Base-by-base conservation (phyloP, 2,329 filamentous ascomycete species). In the Verticillium alfalfae region DNA sequence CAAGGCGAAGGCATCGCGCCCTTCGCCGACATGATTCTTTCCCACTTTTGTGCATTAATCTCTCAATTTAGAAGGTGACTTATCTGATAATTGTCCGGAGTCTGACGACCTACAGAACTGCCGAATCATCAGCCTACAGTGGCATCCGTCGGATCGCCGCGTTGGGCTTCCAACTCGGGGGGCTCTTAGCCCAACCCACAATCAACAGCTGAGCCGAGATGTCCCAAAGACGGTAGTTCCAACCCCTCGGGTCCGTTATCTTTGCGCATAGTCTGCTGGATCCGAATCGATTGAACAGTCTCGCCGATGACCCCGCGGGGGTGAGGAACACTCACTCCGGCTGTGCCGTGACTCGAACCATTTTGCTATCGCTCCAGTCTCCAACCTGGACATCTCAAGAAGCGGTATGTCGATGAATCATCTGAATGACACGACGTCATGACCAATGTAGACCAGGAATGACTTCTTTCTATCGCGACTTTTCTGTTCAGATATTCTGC, bases 21-120 rank as follows among this genome's bases (percentile, higher is more conserved):
- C 56, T 39, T 57, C n/a, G 34, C 54, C 54, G 16, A 18, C 55
- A 37, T 38, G 34, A 13, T 15, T 16, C 36, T 22, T 31, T 36
- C 22, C 55, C 55, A 57, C 55, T 57, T 37, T 22, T 22, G 36
- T 58, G 56, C 56, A 39, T 58, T 58, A 58, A 58, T 58, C 12
- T 36, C 56, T 58, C 56, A 58, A 10, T 7, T n/a, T 22, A 57
- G 18, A 13, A 15, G 10, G 55, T 3, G 12, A 38, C 18, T n/a
- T 38, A 36, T 16, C 55, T 26, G 26, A 13, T 12, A n/a, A 22
- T 38, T 34, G 34, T 31, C 26, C 26, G 26, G 26, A 38, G 55
- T 22, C 36, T 22, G 55, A 57, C 10, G 9, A n/a, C 26, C 26
- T 31, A 31, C 26, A 31, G 26, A 31, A 31, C 34, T 31, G 36